Percentiles rank a stretch among this genome's conserved stretches.
Conservation (phyloP, 352 stramenopile species). For the Pythium biforme region DNA sequence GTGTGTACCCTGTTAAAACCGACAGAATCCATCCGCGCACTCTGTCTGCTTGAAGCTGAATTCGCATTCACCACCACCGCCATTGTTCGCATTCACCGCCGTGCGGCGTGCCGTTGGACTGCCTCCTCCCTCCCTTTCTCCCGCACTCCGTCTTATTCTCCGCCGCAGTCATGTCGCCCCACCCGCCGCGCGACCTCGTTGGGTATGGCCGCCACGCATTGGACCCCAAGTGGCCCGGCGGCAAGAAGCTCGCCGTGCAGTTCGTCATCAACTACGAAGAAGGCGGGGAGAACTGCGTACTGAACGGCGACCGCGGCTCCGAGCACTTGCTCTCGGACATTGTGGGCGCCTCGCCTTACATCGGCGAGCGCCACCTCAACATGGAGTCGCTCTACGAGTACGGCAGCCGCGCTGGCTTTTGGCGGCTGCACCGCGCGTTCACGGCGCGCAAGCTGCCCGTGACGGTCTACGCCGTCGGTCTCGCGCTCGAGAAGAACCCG, state of each 20-base stretch:
- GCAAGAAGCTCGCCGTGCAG: slow-evolving; percentile 89
- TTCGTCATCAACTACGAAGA: slow-evolving; percentile 98
- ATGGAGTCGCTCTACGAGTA: slow-evolving; percentile 97
- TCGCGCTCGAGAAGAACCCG: slow-evolving; percentile 94
- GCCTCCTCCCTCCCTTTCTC: neutral
- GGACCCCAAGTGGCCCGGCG: slow-evolving; percentile 77
- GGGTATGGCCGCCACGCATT: slow-evolving; percentile 81
- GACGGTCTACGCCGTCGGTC: slow-evolving; percentile 94
- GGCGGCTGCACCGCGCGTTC: slow-evolving; percentile 92
- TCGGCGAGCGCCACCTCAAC: slow-evolving; percentile 85
- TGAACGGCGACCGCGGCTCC: slow-evolving; percentile 87
- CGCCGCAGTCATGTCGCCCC: slow-evolving; percentile 11
- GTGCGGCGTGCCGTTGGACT: no score
- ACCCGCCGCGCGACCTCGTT: slow-evolving; percentile 69
- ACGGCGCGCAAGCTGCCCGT: slow-evolving; percentile 84
- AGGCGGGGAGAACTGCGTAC: slow-evolving; percentile 92
- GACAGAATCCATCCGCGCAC: neutral
- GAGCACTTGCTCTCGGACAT: slow-evolving; percentile 94
- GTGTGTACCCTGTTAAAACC: slow-evolving; percentile 4
- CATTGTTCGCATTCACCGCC: neutral
- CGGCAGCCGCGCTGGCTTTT: slow-evolving; percentile 93
- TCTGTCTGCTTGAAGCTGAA: neutral
- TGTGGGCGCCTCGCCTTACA: slow-evolving; percentile 74
- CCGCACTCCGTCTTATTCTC: neutral
- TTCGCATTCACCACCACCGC: slow-evolving; percentile 31